These are phyloP conservation scores for Rhodotorula glutinis DNA, from an alignment of 1,284 basidiomycete species.

Conservation along the genomic window DNA sequence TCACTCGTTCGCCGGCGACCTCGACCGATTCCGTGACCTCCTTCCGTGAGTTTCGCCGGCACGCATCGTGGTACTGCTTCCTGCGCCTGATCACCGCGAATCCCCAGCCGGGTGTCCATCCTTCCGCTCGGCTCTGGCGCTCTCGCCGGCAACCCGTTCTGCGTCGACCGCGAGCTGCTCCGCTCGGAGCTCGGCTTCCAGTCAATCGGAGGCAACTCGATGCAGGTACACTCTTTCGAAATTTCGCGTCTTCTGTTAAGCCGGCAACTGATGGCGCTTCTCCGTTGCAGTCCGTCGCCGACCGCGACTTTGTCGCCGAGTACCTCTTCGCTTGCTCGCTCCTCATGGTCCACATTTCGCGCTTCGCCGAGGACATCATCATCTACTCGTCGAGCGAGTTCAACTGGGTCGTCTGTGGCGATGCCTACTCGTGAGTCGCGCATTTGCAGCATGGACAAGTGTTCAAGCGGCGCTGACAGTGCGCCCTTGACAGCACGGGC, in stretches of 20 bases:
- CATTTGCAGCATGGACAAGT: too few relatives aligned
- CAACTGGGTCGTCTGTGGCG: conserved; percentile 87
- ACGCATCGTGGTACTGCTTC: background rate
- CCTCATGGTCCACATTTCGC: conserved; percentile 87
- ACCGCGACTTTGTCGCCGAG: conserved; percentile 95
- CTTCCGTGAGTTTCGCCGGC: conserved; percentile 50
- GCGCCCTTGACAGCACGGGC: conserved; percentile 65
- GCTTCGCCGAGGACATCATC: conserved; percentile 93
- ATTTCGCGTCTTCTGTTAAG: background rate
- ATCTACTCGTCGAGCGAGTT: conserved; percentile 97
- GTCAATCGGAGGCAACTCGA: conserved; percentile 82
- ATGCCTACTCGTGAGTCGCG: conserved; percentile 78
- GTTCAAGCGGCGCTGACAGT: too few relatives aligned
- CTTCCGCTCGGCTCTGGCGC: conserved; percentile 92
- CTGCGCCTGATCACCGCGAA: background rate
- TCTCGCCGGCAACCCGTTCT: conserved; percentile 93
- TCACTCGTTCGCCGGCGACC: conserved; percentile 82
- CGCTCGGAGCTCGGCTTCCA: conserved; percentile 78
- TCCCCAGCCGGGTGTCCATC: conserved; percentile 71
- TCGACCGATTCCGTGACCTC: conserved; percentile 79
- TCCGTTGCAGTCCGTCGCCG: conserved; percentile 66
- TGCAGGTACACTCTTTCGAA: conserved; percentile 56
- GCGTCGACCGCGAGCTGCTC: conserved; percentile 83
- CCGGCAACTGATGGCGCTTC: too few relatives aligned
- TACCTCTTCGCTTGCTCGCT: conserved; percentile 95